Percentiles rank a stretch among this genome's conserved stretches.
Conservation (phyloP, 495 filamentous ascomycete species). For the Xylaria bambusicola region DNA sequence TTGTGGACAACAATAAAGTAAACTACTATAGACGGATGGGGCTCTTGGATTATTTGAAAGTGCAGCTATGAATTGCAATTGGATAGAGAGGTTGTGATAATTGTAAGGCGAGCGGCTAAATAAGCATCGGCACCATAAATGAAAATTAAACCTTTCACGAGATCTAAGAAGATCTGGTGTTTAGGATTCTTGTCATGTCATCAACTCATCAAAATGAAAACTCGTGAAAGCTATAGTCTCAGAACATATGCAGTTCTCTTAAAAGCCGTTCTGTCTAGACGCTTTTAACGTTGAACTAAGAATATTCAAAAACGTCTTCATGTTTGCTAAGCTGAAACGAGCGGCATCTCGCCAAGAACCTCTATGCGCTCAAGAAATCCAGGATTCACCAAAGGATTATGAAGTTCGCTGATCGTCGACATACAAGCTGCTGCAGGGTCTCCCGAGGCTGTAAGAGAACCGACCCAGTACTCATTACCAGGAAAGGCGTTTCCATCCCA, state of each 20-base stretch:
- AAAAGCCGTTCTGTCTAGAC: too few relatives aligned
- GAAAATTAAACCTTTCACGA: too few relatives aligned
- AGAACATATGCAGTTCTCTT: too few relatives aligned
- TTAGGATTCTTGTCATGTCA: too few relatives aligned
- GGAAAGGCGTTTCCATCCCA: conserved; percentile 45
- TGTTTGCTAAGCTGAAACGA: background rate
- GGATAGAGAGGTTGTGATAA: background rate
- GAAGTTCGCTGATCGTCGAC: conserved; percentile 40
- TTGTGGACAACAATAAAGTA: conserved; percentile 19
- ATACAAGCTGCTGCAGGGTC: conserved; percentile 44
- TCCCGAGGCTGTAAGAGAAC: conserved; percentile 28
- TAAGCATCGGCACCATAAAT: too few relatives aligned
- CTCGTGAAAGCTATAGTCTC: too few relatives aligned
- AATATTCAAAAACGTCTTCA: background rate
- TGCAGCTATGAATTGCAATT: background rate
- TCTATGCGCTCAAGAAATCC: conserved; percentile 19
- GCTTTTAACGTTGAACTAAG: background rate
- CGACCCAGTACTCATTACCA: conserved; percentile 42
- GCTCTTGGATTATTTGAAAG: conserved; percentile 17
- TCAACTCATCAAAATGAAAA: too few relatives aligned
- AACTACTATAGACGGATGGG: conserved; percentile 12
- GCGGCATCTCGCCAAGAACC: conserved; percentile 4
- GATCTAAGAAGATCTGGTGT: too few relatives aligned
- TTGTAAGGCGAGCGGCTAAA: too few relatives aligned
- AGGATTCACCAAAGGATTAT: conserved; percentile 36